These are phyloP conservation scores for Caryopteris hybrid DNA, from an alignment of 305 asterid genomes.

Conservation along the genomic window DNA sequence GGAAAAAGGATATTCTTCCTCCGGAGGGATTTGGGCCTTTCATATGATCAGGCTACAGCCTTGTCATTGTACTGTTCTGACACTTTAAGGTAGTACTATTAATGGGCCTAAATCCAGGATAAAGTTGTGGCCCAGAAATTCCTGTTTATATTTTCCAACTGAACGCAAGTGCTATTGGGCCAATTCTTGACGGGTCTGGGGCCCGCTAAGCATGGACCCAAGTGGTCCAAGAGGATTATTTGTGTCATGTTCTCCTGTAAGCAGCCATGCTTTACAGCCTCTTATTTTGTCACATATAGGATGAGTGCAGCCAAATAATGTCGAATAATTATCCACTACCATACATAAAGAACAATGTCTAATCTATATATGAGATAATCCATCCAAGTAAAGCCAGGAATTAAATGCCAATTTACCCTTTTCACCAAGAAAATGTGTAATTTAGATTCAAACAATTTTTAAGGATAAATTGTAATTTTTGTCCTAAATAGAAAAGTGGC, in stretches of 20 bases:
- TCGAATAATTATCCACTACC: constrained; percentile 22
- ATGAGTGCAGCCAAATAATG: constrained; percentile 23
- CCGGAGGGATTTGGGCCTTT: too few relatives aligned
- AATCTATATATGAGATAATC: constrained; percentile 29
- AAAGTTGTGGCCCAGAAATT: too few relatives aligned
- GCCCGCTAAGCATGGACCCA: neutral
- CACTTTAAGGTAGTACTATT: too few relatives aligned
- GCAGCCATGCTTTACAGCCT: constrained; percentile 32
- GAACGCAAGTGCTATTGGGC: neutral
- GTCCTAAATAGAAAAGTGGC: too few relatives aligned
- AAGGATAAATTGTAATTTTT: too few relatives aligned
- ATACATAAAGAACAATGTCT: constrained; percentile 25
- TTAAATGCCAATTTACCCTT: constrained; percentile 28
- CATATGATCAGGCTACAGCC: too few relatives aligned
- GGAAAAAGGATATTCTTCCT: too few relatives aligned
- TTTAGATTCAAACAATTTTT: too few relatives aligned
- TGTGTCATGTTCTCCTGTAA: neutral
- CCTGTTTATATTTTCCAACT: too few relatives aligned
- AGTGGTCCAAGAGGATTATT: constrained; percentile 11
- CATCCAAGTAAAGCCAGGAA: constrained; percentile 34
- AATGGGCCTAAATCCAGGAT: too few relatives aligned
- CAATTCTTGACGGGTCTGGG: neutral
- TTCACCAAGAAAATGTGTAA: too few relatives aligned
- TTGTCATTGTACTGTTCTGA: too few relatives aligned
- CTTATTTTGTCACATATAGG: constrained; percentile 28